These are phyloP conservation scores for Arthrobotrys pseudoclavata DNA, from an alignment of 2,329 filamentous ascomycete species.

Conservation along the genomic window DNA sequence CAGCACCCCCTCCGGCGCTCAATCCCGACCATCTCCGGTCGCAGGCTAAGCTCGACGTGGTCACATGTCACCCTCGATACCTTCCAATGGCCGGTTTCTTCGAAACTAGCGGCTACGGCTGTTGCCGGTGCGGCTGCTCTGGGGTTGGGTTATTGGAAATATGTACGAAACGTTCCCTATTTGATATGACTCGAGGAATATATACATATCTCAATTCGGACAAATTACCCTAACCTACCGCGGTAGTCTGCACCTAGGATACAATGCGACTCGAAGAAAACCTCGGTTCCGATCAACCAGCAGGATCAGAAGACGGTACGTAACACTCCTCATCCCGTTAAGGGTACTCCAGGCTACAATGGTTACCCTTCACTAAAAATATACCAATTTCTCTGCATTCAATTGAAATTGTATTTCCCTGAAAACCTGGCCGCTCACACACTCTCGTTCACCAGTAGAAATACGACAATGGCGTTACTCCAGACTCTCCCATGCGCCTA, in stretches of 20 bases:
- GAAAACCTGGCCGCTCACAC: slow-evolving; percentile 57
- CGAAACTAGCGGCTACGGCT: slow-evolving; percentile 40
- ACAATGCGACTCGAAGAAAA: slow-evolving; percentile 59
- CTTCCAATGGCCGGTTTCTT: slow-evolving; percentile 30
- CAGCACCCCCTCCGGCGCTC: slow-evolving; percentile 24
- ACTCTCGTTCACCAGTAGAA: slow-evolving; percentile 69
- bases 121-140: slow-evolving; percentile 36
- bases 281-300: slow-evolving; percentile 43
- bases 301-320: slow-evolving; percentile 54
- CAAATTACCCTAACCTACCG: slow-evolving; percentile 16
- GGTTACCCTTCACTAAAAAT: no score
- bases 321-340: no score
- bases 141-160: slow-evolving; percentile 52
- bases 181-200: neutral
- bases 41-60: slow-evolving; percentile 50
- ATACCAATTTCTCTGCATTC: no score
- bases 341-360: no score
- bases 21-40: slow-evolving; percentile 41
- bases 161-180: slow-evolving; percentile 27
- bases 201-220: neutral
- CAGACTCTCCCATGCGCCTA: slow-evolving; percentile 91
- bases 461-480: slow-evolving; percentile 79
- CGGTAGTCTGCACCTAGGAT: slow-evolving; percentile 36
- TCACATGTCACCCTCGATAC: slow-evolving; percentile 12
- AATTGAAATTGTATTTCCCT: neutral